Evolutionary conservation across 805 yeast species (phyloP), one percentile per base, ranked within the genome.

Genomic region (Ascoidea rubescens): DNA sequence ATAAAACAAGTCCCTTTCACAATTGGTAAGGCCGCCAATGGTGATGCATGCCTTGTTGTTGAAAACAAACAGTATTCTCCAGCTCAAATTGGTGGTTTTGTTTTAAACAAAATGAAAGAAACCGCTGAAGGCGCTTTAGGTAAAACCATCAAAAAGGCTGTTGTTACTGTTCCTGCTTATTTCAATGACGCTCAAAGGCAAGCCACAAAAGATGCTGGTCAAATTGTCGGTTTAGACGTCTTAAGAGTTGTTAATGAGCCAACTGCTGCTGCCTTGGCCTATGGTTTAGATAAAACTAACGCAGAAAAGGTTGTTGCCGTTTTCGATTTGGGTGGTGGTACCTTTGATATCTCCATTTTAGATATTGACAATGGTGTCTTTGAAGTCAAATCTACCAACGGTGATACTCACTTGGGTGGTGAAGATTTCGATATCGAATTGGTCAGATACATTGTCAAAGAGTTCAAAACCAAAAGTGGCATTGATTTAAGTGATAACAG

Each of bases 291-390:
- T 74, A 85, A 84, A 75, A 62, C 71, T 45, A 82, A 78, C 61
- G 77, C 82, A 65, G 55, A 57, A 37, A 83, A 82, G 72, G 84
- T 85, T 57, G 95, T 89, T 62, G 97, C 97, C 57, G 97, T 89
- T 59, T 89, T 90, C 75, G 97, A 89, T 74, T 79, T 89, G 66
- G 97, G 97, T 82, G 97, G 97, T 71, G 97, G 97, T 82, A 89
- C 97, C 64, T 89, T 89, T 69, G 97, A 89, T 84, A 84, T 89
- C 72, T 89, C 97, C 62, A 87, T 89, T 68, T 79, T 89, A 67
- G 97, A 90, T 77, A 90, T 89, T 64, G 96, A 90, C 74, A 88
- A 89, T 67, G 97, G 97, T 78, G 97, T 89, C 60, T 89, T 89
- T 64, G 97, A 89, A 78, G 97, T 89, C 69, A 89, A 89, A 76